Evolutionary conservation across 2,329 filamentous ascomycete genomes (phyloP).

Genomic region (Aspergillus sp.): DNA sequence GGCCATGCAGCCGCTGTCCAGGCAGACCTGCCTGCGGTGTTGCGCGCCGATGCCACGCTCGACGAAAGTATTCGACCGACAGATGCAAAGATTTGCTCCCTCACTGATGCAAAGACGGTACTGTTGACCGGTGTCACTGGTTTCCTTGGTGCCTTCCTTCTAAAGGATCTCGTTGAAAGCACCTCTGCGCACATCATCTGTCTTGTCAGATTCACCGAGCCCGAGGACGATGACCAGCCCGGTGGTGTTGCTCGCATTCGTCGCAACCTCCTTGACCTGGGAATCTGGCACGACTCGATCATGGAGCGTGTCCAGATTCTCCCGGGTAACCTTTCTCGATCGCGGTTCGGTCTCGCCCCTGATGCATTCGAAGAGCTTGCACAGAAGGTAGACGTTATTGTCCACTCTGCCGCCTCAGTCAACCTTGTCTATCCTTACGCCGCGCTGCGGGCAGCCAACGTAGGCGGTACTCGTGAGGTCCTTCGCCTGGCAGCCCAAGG

Average conservation of each 20-base stretch:
- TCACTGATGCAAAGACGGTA: slow-evolving; percentile 67
- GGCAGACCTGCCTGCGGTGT: slow-evolving; percentile 69
- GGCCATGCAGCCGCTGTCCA: slow-evolving; percentile 73
- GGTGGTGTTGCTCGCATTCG: slow-evolving; percentile 71
- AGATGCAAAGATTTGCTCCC: slow-evolving; percentile 54
- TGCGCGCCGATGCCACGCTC: slow-evolving; percentile 66
- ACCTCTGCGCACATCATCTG: slow-evolving; percentile 71
- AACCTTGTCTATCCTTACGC: slow-evolving; percentile 82
- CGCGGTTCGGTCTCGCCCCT: slow-evolving; percentile 66
- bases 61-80: slow-evolving; percentile 66
- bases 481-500: slow-evolving; percentile 67
- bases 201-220: slow-evolving; percentile 70
- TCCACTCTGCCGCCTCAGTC: slow-evolving; percentile 76
- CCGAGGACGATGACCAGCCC: slow-evolving; percentile 62
- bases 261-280: slow-evolving; percentile 73
- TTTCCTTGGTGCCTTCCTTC: slow-evolving; percentile 72
- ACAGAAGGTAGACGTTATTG: slow-evolving; percentile 66
- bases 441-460: slow-evolving; percentile 70
- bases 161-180: slow-evolving; percentile 66
- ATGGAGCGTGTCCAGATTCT: slow-evolving; percentile 76
- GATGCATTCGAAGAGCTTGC: slow-evolving; percentile 67
- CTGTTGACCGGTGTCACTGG: slow-evolving; percentile 75
- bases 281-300: slow-evolving; percentile 73
- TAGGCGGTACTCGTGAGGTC: slow-evolving; percentile 75
- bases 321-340: slow-evolving; percentile 69